Evolutionary conservation across 2,329 filamentous ascomycete species (phyloP).

Genomic region (Alternaria conjuncta): DNA sequence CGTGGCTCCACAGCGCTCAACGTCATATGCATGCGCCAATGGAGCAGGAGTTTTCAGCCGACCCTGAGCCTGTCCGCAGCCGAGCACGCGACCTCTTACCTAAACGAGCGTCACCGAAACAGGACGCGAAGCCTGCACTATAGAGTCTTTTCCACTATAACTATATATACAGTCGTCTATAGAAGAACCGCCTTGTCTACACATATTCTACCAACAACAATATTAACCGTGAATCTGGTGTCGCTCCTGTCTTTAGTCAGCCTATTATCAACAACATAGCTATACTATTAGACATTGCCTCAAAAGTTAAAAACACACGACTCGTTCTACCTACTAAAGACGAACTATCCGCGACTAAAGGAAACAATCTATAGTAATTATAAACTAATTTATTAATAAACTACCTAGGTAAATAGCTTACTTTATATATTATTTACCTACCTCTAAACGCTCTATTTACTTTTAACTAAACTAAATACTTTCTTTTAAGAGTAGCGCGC

Average conservation of each 20-base stretch:
- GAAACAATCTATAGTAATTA: too few relatives aligned
- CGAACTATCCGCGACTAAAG: not conserved
- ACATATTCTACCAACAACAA: not conserved
- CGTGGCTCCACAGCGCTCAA: not conserved
- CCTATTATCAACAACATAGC: not conserved
- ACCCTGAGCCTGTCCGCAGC: not conserved
- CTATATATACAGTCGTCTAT: not conserved
- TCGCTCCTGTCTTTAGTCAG: not conserved
- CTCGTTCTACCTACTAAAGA: constrained; percentile 9
- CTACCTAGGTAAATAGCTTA: too few relatives aligned
- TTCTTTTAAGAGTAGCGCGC: too few relatives aligned
- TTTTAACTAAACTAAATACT: too few relatives aligned
- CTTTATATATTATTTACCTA: too few relatives aligned
- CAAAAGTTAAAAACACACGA: not conserved
- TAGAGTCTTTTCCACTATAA: not conserved
- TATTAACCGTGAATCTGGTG: not conserved
- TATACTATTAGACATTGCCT: not conserved
- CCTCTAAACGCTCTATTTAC: too few relatives aligned
- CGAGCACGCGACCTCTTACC: not conserved
- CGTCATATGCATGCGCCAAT: constrained; percentile 4
- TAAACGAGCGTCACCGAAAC: not conserved
- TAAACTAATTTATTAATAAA: too few relatives aligned
- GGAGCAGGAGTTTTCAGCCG: not conserved
- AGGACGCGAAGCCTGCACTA: not conserved
- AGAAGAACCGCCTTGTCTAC: not conserved